Evolutionary conservation across 75 land plant genomes (phyloP).

Genomic region (Pinus tabuliformis): DNA sequence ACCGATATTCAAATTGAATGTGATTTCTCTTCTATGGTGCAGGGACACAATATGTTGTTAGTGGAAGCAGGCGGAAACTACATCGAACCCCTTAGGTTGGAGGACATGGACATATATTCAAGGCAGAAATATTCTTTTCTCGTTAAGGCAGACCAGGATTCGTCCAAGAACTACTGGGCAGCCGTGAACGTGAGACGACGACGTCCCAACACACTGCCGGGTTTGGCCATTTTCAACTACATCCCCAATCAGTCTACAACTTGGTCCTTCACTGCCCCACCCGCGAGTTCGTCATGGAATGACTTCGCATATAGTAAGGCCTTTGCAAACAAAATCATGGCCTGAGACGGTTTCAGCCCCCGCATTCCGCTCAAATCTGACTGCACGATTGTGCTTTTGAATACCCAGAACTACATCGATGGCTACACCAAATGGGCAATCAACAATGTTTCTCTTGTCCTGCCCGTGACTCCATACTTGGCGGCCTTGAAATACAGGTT

Average conservation of each 20-base stretch:
- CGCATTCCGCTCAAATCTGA: slow-evolving; percentile 2
- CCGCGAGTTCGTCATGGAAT: slow-evolving; percentile 65
- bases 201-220: slow-evolving; percentile 44
- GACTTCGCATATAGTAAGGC: slow-evolving; percentile 53
- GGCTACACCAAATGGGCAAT: slow-evolving; percentile 11
- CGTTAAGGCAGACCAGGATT: slow-evolving; percentile 63
- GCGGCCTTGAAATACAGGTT: too few species aligned
- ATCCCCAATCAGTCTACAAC: slow-evolving; percentile 36
- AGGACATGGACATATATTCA: slow-evolving; percentile 63
- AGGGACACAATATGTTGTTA: slow-evolving; percentile 80
- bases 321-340: slow-evolving; percentile 34
- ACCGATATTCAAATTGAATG: neutral
- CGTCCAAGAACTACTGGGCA: slow-evolving; percentile 71
- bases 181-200: slow-evolving; percentile 57
- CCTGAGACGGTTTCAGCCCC: slow-evolving; percentile 13
- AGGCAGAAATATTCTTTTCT: slow-evolving; percentile 80
- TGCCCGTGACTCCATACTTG: too few species aligned
- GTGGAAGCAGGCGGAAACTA: slow-evolving; percentile 83
- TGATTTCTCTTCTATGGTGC: neutral
- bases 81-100: slow-evolving; percentile 53
- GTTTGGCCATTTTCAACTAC: slow-evolving; percentile 67
- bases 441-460: too few species aligned
- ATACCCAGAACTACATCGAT: slow-evolving; percentile 19
- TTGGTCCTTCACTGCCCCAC: slow-evolving; percentile 43
- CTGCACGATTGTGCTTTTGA: neutral